These are phyloP conservation scores for Claviceps pazoutovae DNA, from an alignment of 2,329 filamentous ascomycete species.

Conservation along the genomic window DNA sequence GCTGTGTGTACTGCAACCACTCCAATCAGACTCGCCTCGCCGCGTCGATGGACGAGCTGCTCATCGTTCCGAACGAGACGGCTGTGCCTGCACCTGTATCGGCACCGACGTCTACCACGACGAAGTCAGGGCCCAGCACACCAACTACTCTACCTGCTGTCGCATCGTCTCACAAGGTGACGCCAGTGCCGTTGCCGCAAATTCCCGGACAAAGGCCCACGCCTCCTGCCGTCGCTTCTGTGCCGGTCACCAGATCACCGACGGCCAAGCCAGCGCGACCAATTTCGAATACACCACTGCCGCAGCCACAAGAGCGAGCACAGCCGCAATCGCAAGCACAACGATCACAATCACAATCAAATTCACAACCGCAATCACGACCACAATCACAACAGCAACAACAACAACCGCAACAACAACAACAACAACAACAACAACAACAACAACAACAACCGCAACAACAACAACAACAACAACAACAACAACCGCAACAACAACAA, in stretches of 20 bases:
- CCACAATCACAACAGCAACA: neutral
- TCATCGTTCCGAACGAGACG: constrained; percentile 7
- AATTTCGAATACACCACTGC: constrained; percentile 2
- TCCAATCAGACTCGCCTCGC: constrained; percentile 14
- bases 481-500: constrained; percentile 6
- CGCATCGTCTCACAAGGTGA: constrained; percentile 15
- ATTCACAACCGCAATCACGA: constrained; percentile 8
- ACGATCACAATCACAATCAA: constrained; percentile 5
- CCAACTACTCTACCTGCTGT: constrained; percentile 4
- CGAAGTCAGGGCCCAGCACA: constrained; percentile 2
- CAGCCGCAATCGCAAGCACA: constrained; percentile 7
- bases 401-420: constrained; percentile 1
- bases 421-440: constrained; percentile 4
- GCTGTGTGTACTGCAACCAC: constrained; percentile 34
- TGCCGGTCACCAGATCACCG: neutral
- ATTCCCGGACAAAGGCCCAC: constrained; percentile 21
- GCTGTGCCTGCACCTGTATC: constrained; percentile 6
- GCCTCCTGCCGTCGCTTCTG: constrained; percentile 12
- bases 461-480: too few species aligned
- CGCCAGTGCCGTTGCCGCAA: constrained; percentile 23
- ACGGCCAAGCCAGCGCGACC: constrained; percentile 6
- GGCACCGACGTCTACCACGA: constrained; percentile 1
- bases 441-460: constrained; percentile 7
- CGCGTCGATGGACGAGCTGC: constrained; percentile 12
- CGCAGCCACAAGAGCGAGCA: constrained; percentile 2